Conservation (phyloP, 2,329 filamentous ascomycete species). For the Lachnellula willkommii region DNA sequence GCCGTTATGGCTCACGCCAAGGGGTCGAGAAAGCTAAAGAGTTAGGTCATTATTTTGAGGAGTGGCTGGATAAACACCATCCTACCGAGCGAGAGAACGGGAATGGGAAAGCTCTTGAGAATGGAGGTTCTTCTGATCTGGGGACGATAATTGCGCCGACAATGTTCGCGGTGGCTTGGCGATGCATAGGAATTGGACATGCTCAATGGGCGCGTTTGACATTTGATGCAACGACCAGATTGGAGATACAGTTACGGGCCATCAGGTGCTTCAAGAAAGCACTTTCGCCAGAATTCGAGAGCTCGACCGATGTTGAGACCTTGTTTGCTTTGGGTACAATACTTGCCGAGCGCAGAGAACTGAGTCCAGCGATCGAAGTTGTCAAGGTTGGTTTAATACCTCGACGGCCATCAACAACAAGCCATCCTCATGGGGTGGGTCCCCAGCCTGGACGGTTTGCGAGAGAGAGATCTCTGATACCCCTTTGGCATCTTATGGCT, state of each 20-base stretch:
- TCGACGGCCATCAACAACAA: slow-evolving; percentile 44
- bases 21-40: slow-evolving; percentile 75
- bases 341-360: slow-evolving; percentile 80
- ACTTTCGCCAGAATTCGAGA: slow-evolving; percentile 60
- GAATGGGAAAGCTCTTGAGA: slow-evolving; percentile 14
- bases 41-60: slow-evolving; percentile 65
- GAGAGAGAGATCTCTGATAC: slow-evolving; percentile 61
- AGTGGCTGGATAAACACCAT: slow-evolving; percentile 62
- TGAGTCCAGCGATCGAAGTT: slow-evolving; percentile 74
- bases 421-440: slow-evolving; percentile 1
- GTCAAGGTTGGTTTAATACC: slow-evolving; percentile 70
- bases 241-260: slow-evolving; percentile 71
- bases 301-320: slow-evolving; percentile 65
- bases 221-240: slow-evolving; percentile 64
- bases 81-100: slow-evolving; percentile 14
- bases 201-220: slow-evolving; percentile 84
- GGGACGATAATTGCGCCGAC: slow-evolving; percentile 47
- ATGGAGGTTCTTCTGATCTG: slow-evolving; percentile 7
- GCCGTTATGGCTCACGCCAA: slow-evolving; percentile 68
- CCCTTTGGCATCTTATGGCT: slow-evolving; percentile 86
- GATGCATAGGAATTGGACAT: slow-evolving; percentile 78
- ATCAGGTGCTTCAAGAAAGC: slow-evolving; percentile 70
- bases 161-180: slow-evolving; percentile 67
- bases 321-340: slow-evolving; percentile 78
- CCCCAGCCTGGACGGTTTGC: slow-evolving; percentile 37